Conservation (phyloP, 371 early-diverging fungal genomes). For the Neoconidiobolus thromboides region DNA sequence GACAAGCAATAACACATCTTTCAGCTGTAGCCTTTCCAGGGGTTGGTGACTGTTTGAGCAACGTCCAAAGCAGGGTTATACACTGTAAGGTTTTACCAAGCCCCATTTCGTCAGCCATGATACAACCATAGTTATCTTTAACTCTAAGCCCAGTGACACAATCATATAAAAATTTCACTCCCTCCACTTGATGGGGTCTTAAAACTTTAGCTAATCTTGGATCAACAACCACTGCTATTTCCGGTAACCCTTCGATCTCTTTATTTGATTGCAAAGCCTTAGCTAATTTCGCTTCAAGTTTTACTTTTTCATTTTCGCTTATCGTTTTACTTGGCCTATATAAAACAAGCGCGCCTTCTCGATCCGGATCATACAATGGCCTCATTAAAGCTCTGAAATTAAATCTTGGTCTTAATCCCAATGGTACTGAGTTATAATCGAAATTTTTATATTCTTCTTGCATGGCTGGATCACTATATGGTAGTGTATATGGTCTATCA, state of each 20-base stretch:
- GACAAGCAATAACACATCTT: constrained; percentile 73
- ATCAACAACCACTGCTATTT: constrained; percentile 53
- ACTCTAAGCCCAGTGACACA: constrained; percentile 68
- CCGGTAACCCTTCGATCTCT: constrained; percentile 25
- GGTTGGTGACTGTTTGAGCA: constrained; percentile 71
- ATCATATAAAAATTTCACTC: constrained; percentile 78
- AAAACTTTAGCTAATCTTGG: constrained; percentile 65
- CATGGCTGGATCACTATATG: background rate
- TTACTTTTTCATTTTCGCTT: constrained; percentile 18
- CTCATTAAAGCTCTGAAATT: background rate
- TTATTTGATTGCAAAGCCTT: constrained; percentile 21
- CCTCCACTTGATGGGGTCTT: constrained; percentile 91
- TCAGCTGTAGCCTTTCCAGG: constrained; percentile 78
- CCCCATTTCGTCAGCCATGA: constrained; percentile 98
- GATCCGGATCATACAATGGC: constrained; percentile 9
- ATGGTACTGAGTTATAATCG: background rate
- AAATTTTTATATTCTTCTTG: background rate
- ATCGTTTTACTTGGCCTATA: constrained; percentile 48
- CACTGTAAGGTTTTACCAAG: constrained; percentile 89
- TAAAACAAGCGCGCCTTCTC: constrained; percentile 62
- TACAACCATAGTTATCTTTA: constrained; percentile 47
- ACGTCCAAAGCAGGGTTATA: constrained; percentile 91
- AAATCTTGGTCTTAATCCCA: constrained; percentile 3
- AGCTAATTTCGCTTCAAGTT: constrained; percentile 12
- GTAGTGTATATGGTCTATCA: background rate